Base-by-base conservation (phyloP, 768 basidiomycete species). In the Boletus vinaceobasis region DNA sequence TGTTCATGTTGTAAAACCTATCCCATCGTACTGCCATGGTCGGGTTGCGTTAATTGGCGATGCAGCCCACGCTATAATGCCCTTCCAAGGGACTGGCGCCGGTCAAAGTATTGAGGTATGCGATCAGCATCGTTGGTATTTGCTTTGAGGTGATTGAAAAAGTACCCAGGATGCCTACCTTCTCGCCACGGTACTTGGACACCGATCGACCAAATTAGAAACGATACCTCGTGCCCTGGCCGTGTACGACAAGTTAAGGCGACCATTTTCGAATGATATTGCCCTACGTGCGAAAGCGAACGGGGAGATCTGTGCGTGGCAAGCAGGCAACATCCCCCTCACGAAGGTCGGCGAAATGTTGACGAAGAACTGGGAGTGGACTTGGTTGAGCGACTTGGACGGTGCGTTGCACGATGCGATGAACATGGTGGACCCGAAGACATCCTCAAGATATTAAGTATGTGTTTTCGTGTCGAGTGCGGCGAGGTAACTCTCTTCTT, bases 341-440 rank as follows among this genome's bases (percentile, higher is more conserved):
- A 60, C 72, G 15, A 62, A 73, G 38, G 63, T 85, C 4, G 75
- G 73, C 7, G 64, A 72, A 33, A 65, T 65, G 11, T 65, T 86
- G 26, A 75, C 74, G 17, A 73, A 73, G 62, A 79, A 77, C 45
- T 85, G 83, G 83, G 79, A 81, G 53, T 88, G 86, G 86, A 67
- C 64, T 31, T 70, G 68, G 67, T 23, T 66, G 4, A 60, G 50
- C 33, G 57, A 63, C 1, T 47, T 68, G 26, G 68, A 70, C 2
- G 61, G 19, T 19, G 55, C 53, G 19, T 39, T 68, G 40, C 38
- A 48, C 17, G 61, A 70, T 23, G 57, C 68, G 19, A 21, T 47
- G 43, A 51, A 17, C 11, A 55, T 64, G 46, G 27, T 68, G 54
- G 46, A 64, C 27, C 32, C 38, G 19, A 35, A 32, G 15, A 27